A percentile compares a stretch with the other conserved stretches of the same genome.
Evolutionary conservation across 2,329 filamentous ascomycete genomes (phyloP).

Genomic region (Penicillium rolfsii): DNA sequence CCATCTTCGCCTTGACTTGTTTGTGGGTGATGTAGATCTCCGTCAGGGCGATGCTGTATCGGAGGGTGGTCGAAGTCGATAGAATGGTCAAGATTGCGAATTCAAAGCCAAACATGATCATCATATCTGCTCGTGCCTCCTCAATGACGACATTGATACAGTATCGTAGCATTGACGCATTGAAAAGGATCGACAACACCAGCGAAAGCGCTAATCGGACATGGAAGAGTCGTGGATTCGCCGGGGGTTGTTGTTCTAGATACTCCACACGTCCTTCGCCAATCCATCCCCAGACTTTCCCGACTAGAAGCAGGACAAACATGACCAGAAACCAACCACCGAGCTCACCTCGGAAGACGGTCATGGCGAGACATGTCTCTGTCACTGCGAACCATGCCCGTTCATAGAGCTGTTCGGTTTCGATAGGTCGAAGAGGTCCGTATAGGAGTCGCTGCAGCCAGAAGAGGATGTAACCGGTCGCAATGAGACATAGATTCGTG

Average conservation of each 20-base stretch:
- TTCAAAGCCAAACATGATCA: conserved; percentile 99
- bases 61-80: conserved; percentile 75
- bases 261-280: conserved; percentile 92
- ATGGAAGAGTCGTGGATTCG: conserved; percentile 87
- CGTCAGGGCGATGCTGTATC: conserved; percentile 76
- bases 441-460: conserved; percentile 88
- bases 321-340: conserved; percentile 94
- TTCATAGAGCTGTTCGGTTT: conserved; percentile 96
- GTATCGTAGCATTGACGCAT: conserved; percentile 78
- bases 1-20: conserved; percentile 72
- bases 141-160: conserved; percentile 80
- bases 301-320: conserved; percentile 89
- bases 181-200: conserved; percentile 76
- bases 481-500: conserved; percentile 83
- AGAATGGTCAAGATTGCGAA: conserved; percentile 84
- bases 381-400: conserved; percentile 98
- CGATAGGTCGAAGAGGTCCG: conserved; percentile 85
- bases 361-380: conserved; percentile 96
- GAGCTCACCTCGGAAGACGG: conserved; percentile 93
- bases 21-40: conserved; percentile 75
- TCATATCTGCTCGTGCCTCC: conserved; percentile 93
- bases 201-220: conserved; percentile 78
- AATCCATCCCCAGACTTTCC: conserved; percentile 99
- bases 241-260: conserved; percentile 90
- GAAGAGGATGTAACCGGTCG: conserved; percentile 80